Base-by-base conservation (phyloP, 176 grass and related monocot species). In the Aegilops umbellulata region DNA sequence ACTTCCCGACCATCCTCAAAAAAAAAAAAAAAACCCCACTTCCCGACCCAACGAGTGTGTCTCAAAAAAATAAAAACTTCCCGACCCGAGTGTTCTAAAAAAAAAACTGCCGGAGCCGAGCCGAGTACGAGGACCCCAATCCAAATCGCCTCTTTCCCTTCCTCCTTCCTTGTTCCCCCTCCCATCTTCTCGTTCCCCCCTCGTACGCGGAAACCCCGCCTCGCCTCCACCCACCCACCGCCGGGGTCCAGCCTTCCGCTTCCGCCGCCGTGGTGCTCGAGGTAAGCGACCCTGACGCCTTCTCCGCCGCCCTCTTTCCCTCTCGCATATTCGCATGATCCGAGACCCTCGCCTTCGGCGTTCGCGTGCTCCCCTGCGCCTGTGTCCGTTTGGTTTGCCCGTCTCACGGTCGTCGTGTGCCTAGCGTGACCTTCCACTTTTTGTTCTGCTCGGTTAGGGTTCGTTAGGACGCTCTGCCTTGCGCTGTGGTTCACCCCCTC, bases 191-290 rank as follows among this genome's bases (percentile, higher is more conserved):
- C 34, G 8, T 53, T 16, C 30, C 80, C 22, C 19, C 55, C 55
- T 60, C 47, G 34, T 23, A 61, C 69, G 34, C 24, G 69, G 82
- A 63, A 62, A 74, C 57, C 17, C 70, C 36, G 70, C 58, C 36
- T 49, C 36, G 82, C 70, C 35, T 75, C 69, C 82, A 74, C 36
- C 69, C 82, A 74, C 36, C 82, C 82, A 60, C 69, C 69, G 38
- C 82, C 70, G 19, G 8, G 36, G 35, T 74, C 82, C 36, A 47
- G 13, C 24, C 38, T 84, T 3, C 39, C 38, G 70, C 26, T 84
- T 3, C 39, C 38, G 82, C 26, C 82, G 36, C 69, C 19, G 82
- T 7, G 10, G 25, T 31, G 24, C 25, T 30, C 57, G 12, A 84
- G 58, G 82, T 84, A 76, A 61, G 1, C 5, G 5, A 13, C 61